phyloP scores from a whole-genome alignment of 108 stramenopile species.

The Conticribra weissflogii region DNA sequence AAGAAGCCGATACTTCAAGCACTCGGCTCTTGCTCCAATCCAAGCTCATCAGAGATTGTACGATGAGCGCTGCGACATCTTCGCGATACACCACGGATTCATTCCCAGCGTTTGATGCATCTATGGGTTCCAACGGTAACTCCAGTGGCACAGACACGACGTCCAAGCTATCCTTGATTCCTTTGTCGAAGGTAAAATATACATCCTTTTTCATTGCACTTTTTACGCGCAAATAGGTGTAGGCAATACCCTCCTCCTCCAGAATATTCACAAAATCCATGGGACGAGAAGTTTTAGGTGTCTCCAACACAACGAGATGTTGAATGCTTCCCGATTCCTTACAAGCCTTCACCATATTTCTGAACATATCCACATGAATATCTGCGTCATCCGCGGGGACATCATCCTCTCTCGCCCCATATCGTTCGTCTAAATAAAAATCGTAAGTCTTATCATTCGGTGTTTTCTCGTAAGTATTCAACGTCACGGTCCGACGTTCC shows the following conservation, averaged over 20 bases:
- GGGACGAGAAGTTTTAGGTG: slow-evolving; percentile 48
- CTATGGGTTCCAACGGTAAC: not conserved
- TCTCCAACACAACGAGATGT: slow-evolving; percentile 70
- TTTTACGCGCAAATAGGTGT: slow-evolving; percentile 62
- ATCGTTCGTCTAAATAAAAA: slow-evolving; percentile 72
- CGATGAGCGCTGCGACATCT: slow-evolving; percentile 76
- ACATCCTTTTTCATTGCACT: slow-evolving; percentile 50
- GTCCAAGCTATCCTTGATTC: slow-evolving; percentile 57
- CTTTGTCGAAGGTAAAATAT: slow-evolving; percentile 70
- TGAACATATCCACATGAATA: slow-evolving; percentile 44
- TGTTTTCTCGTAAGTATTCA: slow-evolving; percentile 65
- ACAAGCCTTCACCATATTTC: slow-evolving; percentile 59
- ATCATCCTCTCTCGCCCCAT: slow-evolving; percentile 30
- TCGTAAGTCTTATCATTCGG: slow-evolving; percentile 83
- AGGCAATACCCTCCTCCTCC: slow-evolving; percentile 56
- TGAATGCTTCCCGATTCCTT: slow-evolving; percentile 48
- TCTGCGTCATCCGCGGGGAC: slow-evolving; percentile 38
- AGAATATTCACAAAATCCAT: slow-evolving; percentile 53
- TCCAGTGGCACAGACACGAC: slow-evolving; percentile 23
- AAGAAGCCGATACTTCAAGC: slow-evolving; percentile 32
- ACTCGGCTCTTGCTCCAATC: slow-evolving; percentile 68
- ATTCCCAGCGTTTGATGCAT: slow-evolving; percentile 14
- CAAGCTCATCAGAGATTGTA: slow-evolving; percentile 70
- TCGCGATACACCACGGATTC: slow-evolving; percentile 52
- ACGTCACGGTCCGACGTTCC: slow-evolving; percentile 63